Percentiles rank a stretch among this genome's conserved stretches.
These are phyloP conservation scores for Candida boleticola DNA, from an alignment of 805 yeast genomes.

Conservation along the genomic window DNA sequence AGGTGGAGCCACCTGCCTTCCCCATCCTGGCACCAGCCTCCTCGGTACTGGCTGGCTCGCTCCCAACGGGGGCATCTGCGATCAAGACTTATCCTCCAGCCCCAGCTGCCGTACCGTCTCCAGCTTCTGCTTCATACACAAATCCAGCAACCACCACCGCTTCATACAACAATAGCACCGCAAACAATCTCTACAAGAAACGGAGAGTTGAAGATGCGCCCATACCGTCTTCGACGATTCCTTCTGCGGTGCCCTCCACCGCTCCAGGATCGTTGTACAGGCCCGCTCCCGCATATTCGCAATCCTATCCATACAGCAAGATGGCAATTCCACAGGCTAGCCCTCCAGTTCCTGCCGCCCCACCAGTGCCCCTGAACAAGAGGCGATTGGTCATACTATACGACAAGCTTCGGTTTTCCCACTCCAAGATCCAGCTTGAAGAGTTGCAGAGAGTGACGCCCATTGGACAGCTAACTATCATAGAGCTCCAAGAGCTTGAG, in stretches of 20 bases:
- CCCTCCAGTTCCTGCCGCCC: background rate
- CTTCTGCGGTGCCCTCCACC: background rate
- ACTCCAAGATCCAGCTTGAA: conserved; percentile 24
- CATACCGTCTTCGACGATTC: background rate
- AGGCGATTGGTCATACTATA: conserved; percentile 19
- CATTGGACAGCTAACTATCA: background rate
- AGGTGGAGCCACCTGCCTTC: too few relatives aligned
- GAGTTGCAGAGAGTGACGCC: conserved; percentile 9
- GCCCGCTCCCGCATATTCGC: too few relatives aligned
- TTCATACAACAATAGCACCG: too few relatives aligned
- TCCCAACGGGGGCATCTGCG: too few relatives aligned
- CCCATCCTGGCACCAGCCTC: too few relatives aligned
- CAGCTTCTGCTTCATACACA: too few relatives aligned
- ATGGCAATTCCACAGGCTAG: background rate
- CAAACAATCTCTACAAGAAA: background rate
- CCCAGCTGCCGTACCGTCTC: too few relatives aligned
- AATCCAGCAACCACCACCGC: too few relatives aligned
- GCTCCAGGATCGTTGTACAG: too few relatives aligned
- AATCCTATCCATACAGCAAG: too few relatives aligned
- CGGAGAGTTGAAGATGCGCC: background rate
- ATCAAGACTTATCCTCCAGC: too few relatives aligned
- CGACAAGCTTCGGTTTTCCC: conserved; percentile 27
- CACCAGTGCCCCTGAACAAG: conserved; percentile 5
- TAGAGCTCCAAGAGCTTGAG: conserved; percentile 17
- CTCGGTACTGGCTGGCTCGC: too few relatives aligned